These are phyloP conservation scores for Albugo laibachii DNA, from an alignment of 352 stramenopile species.

Conservation along the genomic window DNA sequence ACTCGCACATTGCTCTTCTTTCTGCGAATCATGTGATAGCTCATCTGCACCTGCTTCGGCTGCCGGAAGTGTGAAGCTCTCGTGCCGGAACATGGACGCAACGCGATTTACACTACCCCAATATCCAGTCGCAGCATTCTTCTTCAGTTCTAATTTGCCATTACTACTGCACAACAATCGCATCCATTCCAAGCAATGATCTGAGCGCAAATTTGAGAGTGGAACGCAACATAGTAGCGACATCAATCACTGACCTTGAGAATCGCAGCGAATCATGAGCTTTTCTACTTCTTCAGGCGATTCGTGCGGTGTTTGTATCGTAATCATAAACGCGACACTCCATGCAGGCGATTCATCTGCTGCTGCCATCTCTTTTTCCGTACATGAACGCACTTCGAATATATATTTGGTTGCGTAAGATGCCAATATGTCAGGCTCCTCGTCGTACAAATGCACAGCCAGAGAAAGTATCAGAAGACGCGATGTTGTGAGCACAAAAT, in stretches of 20 bases:
- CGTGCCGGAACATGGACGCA: slow-evolving; percentile 60
- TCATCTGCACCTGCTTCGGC: slow-evolving; percentile 14
- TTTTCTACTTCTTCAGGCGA: too few species aligned
- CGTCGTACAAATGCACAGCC: slow-evolving; percentile 68
- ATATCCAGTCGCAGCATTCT: slow-evolving; percentile 63
- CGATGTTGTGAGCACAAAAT: slow-evolving; percentile 70
- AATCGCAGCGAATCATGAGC: background rate
- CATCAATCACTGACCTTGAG: slow-evolving; percentile 1
- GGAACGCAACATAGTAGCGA: slow-evolving; percentile 2
- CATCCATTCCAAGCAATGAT: slow-evolving; percentile 79
- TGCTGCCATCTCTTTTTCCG: slow-evolving; percentile 43
- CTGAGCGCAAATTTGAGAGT: slow-evolving; percentile 14
- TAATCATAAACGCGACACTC: background rate
- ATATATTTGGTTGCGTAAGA: slow-evolving; percentile 71
- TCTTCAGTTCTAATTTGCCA: slow-evolving; percentile 75
- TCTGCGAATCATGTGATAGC: slow-evolving; percentile 15
- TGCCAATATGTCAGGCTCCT: slow-evolving; percentile 67
- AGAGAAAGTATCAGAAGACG: slow-evolving; percentile 64
- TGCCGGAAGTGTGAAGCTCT: slow-evolving; percentile 47
- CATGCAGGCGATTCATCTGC: background rate
- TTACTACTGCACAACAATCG: slow-evolving; percentile 65
- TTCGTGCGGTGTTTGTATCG: background rate
- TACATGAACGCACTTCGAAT: slow-evolving; percentile 54
- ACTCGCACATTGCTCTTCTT: slow-evolving; percentile 5
- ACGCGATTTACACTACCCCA: slow-evolving; percentile 78